Evolutionary conservation across 306 rosid species (phyloP).

Genomic region (Elaeagnus macrophylla): DNA sequence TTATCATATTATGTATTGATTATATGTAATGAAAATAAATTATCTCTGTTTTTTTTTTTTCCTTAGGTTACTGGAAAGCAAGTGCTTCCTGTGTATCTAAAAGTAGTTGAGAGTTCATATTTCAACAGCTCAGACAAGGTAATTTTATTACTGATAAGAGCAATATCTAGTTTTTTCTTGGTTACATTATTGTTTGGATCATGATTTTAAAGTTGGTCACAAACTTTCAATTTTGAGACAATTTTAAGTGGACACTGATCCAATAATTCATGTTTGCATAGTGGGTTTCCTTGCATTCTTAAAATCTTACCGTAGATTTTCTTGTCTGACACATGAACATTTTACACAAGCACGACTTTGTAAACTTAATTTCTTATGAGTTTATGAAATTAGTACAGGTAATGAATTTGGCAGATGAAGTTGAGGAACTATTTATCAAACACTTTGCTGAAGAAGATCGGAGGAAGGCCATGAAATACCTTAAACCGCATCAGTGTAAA

Average conservation of each 20-base stretch:
- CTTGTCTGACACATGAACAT: slow-evolving; percentile 44
- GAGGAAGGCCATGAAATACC: slow-evolving; percentile 94
- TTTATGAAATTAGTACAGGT: slow-evolving; percentile 45
- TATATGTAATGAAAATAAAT: not conserved
- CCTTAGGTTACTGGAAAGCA: slow-evolving; percentile 85
- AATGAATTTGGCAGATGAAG: slow-evolving; percentile 58
- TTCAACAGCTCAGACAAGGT: slow-evolving; percentile 97
- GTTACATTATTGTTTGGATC: slow-evolving; percentile 24
- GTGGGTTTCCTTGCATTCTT: slow-evolving; percentile 22
- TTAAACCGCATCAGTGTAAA: slow-evolving; percentile 65
- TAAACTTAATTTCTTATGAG: slow-evolving; percentile 27
- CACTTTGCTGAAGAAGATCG: slow-evolving; percentile 61
- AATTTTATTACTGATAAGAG: slow-evolving; percentile 6
- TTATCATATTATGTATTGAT: slow-evolving; percentile 2
- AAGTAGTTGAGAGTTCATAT: slow-evolving; percentile 89
- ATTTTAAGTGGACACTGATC: slow-evolving; percentile 54
- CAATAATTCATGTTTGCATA: slow-evolving; percentile 36
- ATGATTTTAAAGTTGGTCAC: slow-evolving; percentile 42
- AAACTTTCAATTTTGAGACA: slow-evolving; percentile 52
- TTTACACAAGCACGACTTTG: not conserved
- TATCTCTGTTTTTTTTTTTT: slow-evolving; percentile 12
- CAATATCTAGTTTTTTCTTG: slow-evolving; percentile 18
- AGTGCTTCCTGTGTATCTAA: slow-evolving; percentile 80
- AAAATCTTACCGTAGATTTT: slow-evolving; percentile 30
- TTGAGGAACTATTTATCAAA: slow-evolving; percentile 72